phyloP scores from a whole-genome alignment of 352 stramenopile species.

The Thalassiosira exigua region DNA sequence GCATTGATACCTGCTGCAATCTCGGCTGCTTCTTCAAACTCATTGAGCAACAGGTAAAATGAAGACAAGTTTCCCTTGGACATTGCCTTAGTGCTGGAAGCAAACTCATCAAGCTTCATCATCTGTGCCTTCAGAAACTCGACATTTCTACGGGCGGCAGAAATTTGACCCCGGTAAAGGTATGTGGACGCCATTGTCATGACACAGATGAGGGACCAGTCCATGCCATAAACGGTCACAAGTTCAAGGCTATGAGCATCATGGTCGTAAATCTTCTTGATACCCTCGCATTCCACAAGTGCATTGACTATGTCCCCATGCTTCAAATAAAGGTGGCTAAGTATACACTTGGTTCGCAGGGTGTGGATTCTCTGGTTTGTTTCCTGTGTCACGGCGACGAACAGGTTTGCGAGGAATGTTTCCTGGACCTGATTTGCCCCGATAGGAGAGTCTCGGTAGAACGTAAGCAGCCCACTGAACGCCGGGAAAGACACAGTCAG shows the following conservation, averaged over 20 bases:
- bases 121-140: conserved; percentile 45
- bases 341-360: conserved; percentile 39
- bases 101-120: conserved; percentile 44
- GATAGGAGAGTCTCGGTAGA: conserved; percentile 43
- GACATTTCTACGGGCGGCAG: conserved; percentile 23
- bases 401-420: conserved; percentile 48
- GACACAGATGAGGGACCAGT: conserved; percentile 38
- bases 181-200: conserved; percentile 41
- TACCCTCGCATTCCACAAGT: conserved; percentile 37
- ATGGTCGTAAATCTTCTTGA: conserved; percentile 37
- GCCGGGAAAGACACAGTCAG: conserved; percentile 42
- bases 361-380: conserved; percentile 37
- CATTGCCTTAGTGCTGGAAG: conserved; percentile 50
- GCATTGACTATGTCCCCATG: conserved; percentile 32
- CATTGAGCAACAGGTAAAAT: conserved; percentile 38
- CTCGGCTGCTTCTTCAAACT: conserved; percentile 28
- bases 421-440: conserved; percentile 38
- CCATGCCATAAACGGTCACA: conserved; percentile 40
- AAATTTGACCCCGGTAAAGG: conserved; percentile 43
- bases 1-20: conserved; percentile 29
- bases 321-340: conserved; percentile 48
- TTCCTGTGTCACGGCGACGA: conserved; percentile 43
- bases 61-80: conserved; percentile 38
- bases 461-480: conserved; percentile 41
- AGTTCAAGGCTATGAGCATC: conserved; percentile 41